Evolutionary conservation across 768 basidiomycete genomes (phyloP).

Genomic region (Candolleomyces aberdarensis): DNA sequence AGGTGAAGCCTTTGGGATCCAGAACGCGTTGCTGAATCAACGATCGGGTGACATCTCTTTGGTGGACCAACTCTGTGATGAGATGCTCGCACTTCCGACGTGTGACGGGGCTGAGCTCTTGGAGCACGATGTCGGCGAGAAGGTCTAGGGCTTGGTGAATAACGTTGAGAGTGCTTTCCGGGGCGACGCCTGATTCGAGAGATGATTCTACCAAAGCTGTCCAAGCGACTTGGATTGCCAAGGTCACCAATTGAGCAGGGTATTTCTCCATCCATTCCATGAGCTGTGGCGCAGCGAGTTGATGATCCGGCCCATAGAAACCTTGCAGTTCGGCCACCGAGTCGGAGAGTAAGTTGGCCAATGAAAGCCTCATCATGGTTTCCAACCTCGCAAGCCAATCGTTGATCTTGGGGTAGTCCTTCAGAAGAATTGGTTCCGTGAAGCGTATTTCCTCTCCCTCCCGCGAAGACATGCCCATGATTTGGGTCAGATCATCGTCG

Average conservation of each 20-base stretch:
- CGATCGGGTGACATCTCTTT: slow-evolving; percentile 87
- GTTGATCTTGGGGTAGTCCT: slow-evolving; percentile 96
- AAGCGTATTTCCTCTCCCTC: slow-evolving; percentile 95
- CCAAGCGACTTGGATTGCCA: slow-evolving; percentile 96
- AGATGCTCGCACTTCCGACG: slow-evolving; percentile 98
- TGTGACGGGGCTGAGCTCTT: slow-evolving; percentile 85
- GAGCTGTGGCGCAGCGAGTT: slow-evolving; percentile 63
- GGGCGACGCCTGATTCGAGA: slow-evolving; percentile 51
- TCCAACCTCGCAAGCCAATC: slow-evolving; percentile 96
- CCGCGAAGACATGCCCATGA: slow-evolving; percentile 90
- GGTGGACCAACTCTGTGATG: slow-evolving; percentile 98
- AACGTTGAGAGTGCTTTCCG: slow-evolving; percentile 68
- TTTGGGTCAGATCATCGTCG: slow-evolving; percentile 84
- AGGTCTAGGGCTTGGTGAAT: slow-evolving; percentile 84
- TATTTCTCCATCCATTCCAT: slow-evolving; percentile 92
- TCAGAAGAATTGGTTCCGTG: slow-evolving; percentile 76
- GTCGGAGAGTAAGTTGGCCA: slow-evolving; percentile 77
- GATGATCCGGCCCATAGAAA: slow-evolving; percentile 70
- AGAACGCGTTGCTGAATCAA: slow-evolving; percentile 64
- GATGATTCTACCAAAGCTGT: slow-evolving; percentile 77
- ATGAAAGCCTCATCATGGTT: slow-evolving; percentile 86
- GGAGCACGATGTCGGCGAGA: slow-evolving; percentile 94
- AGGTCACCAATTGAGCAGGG: slow-evolving; percentile 93
- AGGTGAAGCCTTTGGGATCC: slow-evolving; percentile 76
- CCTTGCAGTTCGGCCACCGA: slow-evolving; percentile 76